A percentile compares a stretch with the other conserved stretches of the same genome.
Conservation (phyloP, 345 rosid genomes). For the Pistacia vera region DNA sequence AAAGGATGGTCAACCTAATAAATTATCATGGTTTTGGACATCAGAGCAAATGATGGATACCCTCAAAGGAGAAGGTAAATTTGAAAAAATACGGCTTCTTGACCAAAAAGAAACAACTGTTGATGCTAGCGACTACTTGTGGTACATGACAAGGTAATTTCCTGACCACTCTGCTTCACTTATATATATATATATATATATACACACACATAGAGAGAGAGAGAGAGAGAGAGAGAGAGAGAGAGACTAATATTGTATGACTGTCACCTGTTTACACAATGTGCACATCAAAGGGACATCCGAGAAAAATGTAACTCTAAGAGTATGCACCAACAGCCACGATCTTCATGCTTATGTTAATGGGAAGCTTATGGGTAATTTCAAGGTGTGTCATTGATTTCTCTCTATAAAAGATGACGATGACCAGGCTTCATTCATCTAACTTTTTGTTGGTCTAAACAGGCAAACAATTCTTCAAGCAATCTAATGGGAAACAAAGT, state of each 20-base stretch:
- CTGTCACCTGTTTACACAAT: not conserved
- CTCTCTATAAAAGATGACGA: not conserved
- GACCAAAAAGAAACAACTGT: conserved; percentile 35
- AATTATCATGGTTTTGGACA: conserved; percentile 21
- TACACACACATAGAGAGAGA: too few relatives aligned
- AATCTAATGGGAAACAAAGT: conserved; percentile 13
- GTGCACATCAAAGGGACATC: not conserved
- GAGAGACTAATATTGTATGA: too few relatives aligned
- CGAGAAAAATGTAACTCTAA: not conserved
- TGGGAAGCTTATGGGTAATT: conserved; percentile 21
- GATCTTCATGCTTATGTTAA: conserved; percentile 33
- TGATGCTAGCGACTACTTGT: conserved; percentile 29
- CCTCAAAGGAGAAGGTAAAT: not conserved
- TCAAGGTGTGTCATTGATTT: not conserved
- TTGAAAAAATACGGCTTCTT: conserved; percentile 17
- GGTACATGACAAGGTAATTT: conserved; percentile 31
- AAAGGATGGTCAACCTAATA: not conserved
- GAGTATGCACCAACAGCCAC: conserved; percentile 23
- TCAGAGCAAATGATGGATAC: not conserved
- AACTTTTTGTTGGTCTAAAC: not conserved
- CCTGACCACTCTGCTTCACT: too few relatives aligned
- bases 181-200: too few relatives aligned
- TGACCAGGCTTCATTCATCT: not conserved
- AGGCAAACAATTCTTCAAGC: conserved; percentile 20
- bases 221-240: too few relatives aligned